phyloP scores from a whole-genome alignment of 2,329 filamentous ascomycete species.

The Hymenoscyphus fraxineus region DNA sequence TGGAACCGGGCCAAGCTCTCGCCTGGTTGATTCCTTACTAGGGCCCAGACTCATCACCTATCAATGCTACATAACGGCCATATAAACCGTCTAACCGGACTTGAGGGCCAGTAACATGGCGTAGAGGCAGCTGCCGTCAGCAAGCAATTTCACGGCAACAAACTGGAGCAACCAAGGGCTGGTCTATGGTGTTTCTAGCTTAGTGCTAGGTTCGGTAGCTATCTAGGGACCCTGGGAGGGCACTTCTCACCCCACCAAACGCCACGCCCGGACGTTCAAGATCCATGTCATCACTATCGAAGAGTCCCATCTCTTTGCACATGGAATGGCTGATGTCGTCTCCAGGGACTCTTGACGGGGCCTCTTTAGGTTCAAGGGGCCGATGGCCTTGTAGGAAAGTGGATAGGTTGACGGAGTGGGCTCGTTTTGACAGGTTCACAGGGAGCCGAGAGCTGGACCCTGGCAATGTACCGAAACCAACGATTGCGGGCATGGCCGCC shows the following conservation, averaged over 20 bases:
- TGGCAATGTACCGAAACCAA: neutral
- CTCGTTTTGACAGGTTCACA: neutral
- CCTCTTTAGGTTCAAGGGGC: neutral
- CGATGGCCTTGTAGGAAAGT: neutral
- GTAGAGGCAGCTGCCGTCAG: neutral
- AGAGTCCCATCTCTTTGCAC: neutral
- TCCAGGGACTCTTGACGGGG: neutral
- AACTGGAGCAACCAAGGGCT: neutral
- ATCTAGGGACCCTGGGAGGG: neutral
- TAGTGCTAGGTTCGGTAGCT: neutral
- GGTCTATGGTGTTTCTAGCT: neutral
- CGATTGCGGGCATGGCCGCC: neutral
- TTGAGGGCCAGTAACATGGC: neutral
- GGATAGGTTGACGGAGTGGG: neutral
- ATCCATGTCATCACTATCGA: neutral
- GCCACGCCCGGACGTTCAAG: neutral
- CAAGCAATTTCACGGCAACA: neutral
- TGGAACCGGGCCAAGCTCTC: neutral
- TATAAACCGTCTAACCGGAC: neutral
- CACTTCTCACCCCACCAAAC: neutral
- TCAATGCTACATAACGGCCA: slow-evolving; percentile 1
- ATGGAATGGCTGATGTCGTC: neutral
- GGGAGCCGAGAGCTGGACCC: neutral
- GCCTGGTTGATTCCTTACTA: neutral
- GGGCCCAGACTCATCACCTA: neutral